Base-by-base conservation (phyloP, 1,284 basidiomycete species). In the Ganoderma multipileum region DNA sequence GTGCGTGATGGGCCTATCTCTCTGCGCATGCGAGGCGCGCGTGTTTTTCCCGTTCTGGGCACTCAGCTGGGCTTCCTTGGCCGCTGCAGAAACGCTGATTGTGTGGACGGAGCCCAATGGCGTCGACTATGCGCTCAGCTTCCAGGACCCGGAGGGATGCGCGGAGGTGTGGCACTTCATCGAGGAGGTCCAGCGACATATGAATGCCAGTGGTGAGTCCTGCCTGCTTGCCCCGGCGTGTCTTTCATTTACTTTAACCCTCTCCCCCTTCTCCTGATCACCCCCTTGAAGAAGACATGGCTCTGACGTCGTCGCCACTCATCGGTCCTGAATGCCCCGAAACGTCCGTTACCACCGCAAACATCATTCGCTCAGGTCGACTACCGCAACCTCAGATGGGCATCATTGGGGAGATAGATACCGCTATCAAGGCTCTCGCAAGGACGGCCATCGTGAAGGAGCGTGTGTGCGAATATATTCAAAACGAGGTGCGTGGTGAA, bases 61-160 rank as follows among this genome's bases (percentile, higher is more conserved):
- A 33, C 61, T 65, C 57, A 68, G 64, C 50, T 52, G 61, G 60
- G 28, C 44, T n/a, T 23, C 20, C 18, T 23, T 23, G 63, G 60
- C 63, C 64, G 26, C 28, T 63, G 52, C 79, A 95, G 97, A 99
- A 74, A 99, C 98, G 1, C 87, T 99, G 58, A 98, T 99, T 72
- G 97, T 99, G 16, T 99, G 97, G 97, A 99, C 97, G 1, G 97
- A 99, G 79, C 95, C 94, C 0, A 92, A 96, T 73, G 95, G 96
- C 30, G 90, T 93, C 30, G 97, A 99, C 81, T 97, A 98, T 80
- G 98, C 98, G 2, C 85, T 99, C 62, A 98, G 96, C 73, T 99
- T 99, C 77, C 97, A 99, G 78, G 97, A 99, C 77, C 89, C 95
- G 0, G 95, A 97, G 71, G 98, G 97, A 41, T 99, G 97, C 76